Percentiles rank a stretch among this genome's conserved stretches.
Evolutionary conservation across 2,329 filamentous ascomycete species (phyloP).

Genomic region (Venturiaceae sp.): DNA sequence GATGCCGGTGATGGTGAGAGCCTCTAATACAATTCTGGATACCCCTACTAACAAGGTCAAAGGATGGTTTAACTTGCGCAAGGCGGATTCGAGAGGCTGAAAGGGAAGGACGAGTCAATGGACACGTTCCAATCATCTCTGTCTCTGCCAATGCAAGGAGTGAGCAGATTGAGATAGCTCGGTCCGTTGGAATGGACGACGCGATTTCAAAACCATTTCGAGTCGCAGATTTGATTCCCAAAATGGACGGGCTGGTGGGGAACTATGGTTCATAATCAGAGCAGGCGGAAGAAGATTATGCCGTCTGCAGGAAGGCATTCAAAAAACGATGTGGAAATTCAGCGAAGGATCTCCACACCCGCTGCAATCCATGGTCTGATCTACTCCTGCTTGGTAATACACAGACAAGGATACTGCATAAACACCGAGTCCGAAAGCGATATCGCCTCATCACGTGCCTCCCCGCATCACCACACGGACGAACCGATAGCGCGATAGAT

Average conservation of each 20-base stretch:
- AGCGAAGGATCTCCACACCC: too few relatives aligned
- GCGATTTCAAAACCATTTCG: conserved; percentile 23
- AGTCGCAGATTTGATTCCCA: conserved; percentile 20
- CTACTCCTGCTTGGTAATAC: background rate
- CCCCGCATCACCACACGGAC: background rate
- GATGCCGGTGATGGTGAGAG: conserved; percentile 8
- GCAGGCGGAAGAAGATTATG: background rate
- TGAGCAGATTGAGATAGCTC: conserved; percentile 5
- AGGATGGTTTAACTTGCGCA: conserved; percentile 8
- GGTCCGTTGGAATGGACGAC: conserved; percentile 9
- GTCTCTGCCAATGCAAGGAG: conserved; percentile 8
- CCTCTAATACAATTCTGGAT: background rate
- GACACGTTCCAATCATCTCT: conserved; percentile 7
- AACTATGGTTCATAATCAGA: background rate
- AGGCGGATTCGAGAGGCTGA: conserved; percentile 6
- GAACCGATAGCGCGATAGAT: background rate
- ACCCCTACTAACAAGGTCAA: background rate
- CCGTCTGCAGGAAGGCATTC: background rate
- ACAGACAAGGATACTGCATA: background rate
- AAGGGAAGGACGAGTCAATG: background rate
- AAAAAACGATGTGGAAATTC: too few relatives aligned
- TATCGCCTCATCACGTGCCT: too few relatives aligned
- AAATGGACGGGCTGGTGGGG: conserved; percentile 13
- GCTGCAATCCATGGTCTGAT: too few relatives aligned
- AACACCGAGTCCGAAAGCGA: background rate